Evolutionary conservation across 1,284 basidiomycete genomes (phyloP), one percentile per base, ranked within the genome.

Genomic region (Tilletia walkeri): DNA sequence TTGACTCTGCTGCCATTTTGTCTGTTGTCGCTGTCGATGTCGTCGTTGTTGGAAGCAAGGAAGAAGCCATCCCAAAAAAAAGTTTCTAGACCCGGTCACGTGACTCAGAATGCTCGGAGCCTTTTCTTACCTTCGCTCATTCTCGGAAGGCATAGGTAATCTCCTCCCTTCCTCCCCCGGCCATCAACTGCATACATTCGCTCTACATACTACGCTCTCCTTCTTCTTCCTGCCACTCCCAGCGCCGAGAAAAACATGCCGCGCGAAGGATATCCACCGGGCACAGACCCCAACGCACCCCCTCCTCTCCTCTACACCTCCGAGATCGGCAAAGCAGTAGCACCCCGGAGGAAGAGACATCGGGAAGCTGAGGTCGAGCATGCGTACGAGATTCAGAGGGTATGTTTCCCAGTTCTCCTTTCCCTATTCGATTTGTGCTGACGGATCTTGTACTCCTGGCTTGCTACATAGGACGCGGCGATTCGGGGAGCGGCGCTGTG

Each of bases 301-400:
- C 67, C 67, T 16, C 49, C 67, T 12, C 20, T 53, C 18, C 63
- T 30, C 2, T 68, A 39, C 63, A 63, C 49, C n/a, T 68, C 67
- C 34, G 18, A 61, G 16, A 56, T 68, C 7, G 67, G 67, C 20
- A 47, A 12, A 18, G 67, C 36, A 3, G 59, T 63, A 7, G 59
- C 67, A 9, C 67, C 67, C 2, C 54, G 75, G 45, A 68, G 79
- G 7, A 72, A 74, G 67, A 59, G 77, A 30, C 79, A 79, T 73
- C 70, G 78, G 12, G 78, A 79, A 38, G 70, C 69, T 20, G 76
- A 80, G 48, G 75, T 80, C 18, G 74, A 75, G 30, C 71, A 73
- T 4, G 79, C 79, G 1, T 80, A 80, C 69, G 77, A 77, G 67
- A 45, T 80, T 0, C 79, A 80, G 69, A 68, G 77, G 12, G 78